Percentiles rank a stretch among this genome's conserved stretches.
Evolutionary conservation across 202 grass and related monocot species (phyloP).

Genomic region (Setaria italica): DNA sequence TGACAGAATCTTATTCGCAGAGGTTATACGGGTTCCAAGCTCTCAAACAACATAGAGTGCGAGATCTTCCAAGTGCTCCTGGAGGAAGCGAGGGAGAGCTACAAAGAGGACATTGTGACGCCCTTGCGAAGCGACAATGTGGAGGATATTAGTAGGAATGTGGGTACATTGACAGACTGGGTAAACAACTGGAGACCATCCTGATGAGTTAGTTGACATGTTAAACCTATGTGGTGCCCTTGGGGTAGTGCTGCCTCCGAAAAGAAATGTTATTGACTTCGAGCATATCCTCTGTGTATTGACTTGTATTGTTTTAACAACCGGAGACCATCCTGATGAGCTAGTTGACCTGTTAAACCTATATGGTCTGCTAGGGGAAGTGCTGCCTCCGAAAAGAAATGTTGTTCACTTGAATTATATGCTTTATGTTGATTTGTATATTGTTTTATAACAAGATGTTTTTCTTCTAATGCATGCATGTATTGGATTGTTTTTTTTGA

Average conservation of each 20-base stretch:
- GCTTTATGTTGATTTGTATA: slow-evolving; percentile 5
- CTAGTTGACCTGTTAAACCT: slow-evolving; percentile 1
- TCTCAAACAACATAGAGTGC: slow-evolving; percentile 92
- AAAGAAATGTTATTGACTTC: background rate
- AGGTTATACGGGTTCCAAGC: slow-evolving; percentile 89
- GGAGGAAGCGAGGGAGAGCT: slow-evolving; percentile 92
- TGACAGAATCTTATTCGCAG: slow-evolving; percentile 43
- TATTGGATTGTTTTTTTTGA: background rate
- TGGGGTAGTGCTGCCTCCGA: background rate
- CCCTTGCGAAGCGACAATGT: slow-evolving; percentile 77
- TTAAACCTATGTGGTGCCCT: background rate
- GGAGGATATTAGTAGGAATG: slow-evolving; percentile 91
- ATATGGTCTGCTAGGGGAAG: background rate
- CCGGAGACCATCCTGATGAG: slow-evolving; percentile 59
- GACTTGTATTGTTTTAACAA: background rate
- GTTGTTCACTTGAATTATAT: background rate
- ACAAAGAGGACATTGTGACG: slow-evolving; percentile 76
- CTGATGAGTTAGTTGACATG: slow-evolving; percentile 17
- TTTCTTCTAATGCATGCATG: background rate
- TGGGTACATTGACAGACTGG: slow-evolving; percentile 74
- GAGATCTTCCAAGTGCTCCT: slow-evolving; percentile 96
- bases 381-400: background rate
- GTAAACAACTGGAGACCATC: slow-evolving; percentile 76
- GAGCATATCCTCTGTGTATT: background rate
- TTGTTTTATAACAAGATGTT: background rate